Evolutionary conservation across 1,284 basidiomycete genomes (phyloP).

Genomic region (Trametes polyzona): DNA sequence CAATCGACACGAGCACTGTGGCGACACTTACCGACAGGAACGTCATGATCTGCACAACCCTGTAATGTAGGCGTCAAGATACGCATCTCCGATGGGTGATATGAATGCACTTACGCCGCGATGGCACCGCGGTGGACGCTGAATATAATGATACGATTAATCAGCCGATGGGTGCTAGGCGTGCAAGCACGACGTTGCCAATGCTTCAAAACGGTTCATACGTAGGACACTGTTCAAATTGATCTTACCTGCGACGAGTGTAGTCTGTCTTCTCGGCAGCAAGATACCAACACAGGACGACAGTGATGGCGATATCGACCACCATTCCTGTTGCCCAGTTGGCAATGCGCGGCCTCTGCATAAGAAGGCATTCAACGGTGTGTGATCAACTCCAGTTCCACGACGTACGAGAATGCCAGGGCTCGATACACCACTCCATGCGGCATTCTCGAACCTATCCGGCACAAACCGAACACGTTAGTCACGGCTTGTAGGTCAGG

Average conservation of each 20-base stretch:
- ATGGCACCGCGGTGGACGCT: constrained; percentile 23
- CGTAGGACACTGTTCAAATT: neutral
- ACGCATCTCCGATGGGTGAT: neutral
- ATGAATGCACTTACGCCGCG: constrained; percentile 16
- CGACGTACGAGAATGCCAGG: neutral
- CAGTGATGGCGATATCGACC: constrained; percentile 21
- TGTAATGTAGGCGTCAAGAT: neutral
- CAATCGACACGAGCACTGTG: too few relatives aligned
- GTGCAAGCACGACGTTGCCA: neutral
- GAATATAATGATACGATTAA: constrained; percentile 24
- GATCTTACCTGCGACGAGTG: constrained; percentile 7
- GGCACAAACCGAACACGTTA: too few relatives aligned
- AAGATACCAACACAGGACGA: constrained; percentile 21
- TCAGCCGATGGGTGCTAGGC: constrained; percentile 16
- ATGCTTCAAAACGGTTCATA: neutral
- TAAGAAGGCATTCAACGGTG: too few relatives aligned
- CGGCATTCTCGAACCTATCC: neutral
- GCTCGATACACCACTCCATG: neutral
- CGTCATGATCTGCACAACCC: constrained; percentile 17
- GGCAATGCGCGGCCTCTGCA: constrained; percentile 11
- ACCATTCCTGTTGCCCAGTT: constrained; percentile 22
- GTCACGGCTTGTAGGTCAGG: too few relatives aligned
- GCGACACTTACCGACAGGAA: constrained; percentile 11
- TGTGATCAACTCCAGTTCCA: neutral
- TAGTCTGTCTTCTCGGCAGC: constrained; percentile 18